Evolutionary conservation across 805 yeast genomes (phyloP).

Genomic region (Saccharomycopsis sp.): DNA sequence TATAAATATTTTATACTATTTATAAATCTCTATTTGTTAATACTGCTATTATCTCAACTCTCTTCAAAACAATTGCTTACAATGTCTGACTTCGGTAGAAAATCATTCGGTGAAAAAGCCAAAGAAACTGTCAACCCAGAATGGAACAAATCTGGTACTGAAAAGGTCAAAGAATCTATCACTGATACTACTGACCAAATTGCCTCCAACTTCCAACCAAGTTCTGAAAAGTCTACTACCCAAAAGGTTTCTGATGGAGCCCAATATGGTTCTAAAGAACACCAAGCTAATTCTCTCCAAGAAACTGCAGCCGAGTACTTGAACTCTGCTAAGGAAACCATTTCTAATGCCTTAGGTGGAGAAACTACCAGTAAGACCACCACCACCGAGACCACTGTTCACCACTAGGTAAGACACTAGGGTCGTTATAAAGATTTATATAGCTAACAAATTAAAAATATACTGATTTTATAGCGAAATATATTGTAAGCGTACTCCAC

Average conservation of each 20-base stretch:
- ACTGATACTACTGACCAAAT: slow-evolving; percentile 62
- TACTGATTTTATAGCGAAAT: neutral
- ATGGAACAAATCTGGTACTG: slow-evolving; percentile 53
- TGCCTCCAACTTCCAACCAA: slow-evolving; percentile 56
- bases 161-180: slow-evolving; percentile 64
- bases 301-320: neutral
- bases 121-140: slow-evolving; percentile 67
- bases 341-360: neutral
- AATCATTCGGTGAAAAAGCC: slow-evolving; percentile 62
- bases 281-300: neutral
- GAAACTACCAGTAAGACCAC: neutral
- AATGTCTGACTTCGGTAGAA: slow-evolving; percentile 52
- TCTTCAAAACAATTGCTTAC: neutral
- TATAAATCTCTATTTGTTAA: neutral
- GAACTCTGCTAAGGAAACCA: neutral
- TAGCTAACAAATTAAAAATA: neutral
- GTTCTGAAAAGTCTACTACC: slow-evolving; percentile 56
- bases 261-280: neutral
- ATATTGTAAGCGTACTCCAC: no score
- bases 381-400: neutral
- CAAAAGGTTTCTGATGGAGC: slow-evolving; percentile 40
- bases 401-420: neutral
- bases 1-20: neutral
- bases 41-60: neutral
- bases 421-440: neutral